These are phyloP conservation scores for Eimeria sp. DNA, from an alignment of 169 alveolate genomes.

Conservation along the genomic window DNA sequence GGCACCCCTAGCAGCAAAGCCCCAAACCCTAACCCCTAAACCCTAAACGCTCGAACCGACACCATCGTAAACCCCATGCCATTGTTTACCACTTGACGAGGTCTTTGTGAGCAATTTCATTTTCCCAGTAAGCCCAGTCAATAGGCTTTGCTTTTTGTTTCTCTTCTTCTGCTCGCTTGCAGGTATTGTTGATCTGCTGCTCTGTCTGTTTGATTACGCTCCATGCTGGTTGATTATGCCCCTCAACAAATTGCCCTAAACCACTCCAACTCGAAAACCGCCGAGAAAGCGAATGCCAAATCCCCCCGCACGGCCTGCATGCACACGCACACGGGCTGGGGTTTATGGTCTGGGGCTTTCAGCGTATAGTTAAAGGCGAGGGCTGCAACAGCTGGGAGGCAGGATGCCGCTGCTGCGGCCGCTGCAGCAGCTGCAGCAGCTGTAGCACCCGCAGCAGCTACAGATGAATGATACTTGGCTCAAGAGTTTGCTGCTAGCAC, in stretches of 20 bases:
- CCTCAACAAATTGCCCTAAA: not conserved
- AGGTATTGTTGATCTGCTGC: not conserved
- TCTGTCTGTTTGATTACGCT: not conserved
- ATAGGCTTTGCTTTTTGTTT: not conserved
- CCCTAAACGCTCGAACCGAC: not conserved
- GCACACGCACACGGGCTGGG: not conserved
- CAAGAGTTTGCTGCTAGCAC: not conserved
- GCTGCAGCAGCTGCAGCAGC: not conserved
- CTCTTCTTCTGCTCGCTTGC: not conserved
- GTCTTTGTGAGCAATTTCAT: constrained; percentile 83
- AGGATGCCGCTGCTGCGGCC: not conserved
- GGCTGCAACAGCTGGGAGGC: not conserved
- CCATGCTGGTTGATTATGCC: not conserved
- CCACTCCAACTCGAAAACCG: constrained; percentile 17
- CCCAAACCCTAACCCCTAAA: not conserved
- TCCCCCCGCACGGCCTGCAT: constrained; percentile 11
- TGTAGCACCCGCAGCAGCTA: not conserved
- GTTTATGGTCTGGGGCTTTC: not conserved
- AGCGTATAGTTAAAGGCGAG: not conserved
- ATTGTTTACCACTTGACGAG: constrained; percentile 76
- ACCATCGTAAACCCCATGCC: not conserved
- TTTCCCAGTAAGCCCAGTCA: constrained; percentile 85
- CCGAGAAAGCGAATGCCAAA: not conserved
- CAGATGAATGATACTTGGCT: not conserved
- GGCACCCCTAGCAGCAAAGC: not conserved